Base-by-base conservation (phyloP, 2,329 filamentous ascomycete genomes). In the Furcasterigmium furcatum region DNA sequence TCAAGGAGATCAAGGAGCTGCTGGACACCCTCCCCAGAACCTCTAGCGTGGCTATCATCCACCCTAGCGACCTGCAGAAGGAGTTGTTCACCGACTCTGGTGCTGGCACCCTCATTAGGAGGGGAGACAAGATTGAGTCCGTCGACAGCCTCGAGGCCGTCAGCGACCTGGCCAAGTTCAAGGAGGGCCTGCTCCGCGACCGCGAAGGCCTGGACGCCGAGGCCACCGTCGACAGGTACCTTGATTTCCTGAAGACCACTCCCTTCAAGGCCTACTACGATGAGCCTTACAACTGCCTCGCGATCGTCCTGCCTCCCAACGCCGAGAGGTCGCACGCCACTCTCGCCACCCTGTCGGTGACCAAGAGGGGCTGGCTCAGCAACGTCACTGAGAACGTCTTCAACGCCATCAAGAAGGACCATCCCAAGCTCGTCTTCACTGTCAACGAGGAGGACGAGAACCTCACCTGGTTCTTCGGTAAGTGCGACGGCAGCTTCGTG, bases 321-420 rank as follows among this genome's bases (percentile, higher is more conserved):
- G 71, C 83, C 38, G 79, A 82, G 32, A 76, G 83, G 30, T 71
- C 82, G 13, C 77, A 94, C 54, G 87, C 91, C 13, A 92, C 92
- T 45, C 79, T 97, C 44, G 87, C 91, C 18, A 95, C 91, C 5
- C 84, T 97, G 58, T 92, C 87, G 51, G 95, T 96, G 60, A 96
- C 91, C 54, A 96, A 96, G 70, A 81, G 90, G 27, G 92, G 91
- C 43, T 97, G 92, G 91, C 73, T 97, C 49, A 94, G 87, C 48
- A 96, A 96, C 61, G 85, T 96, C 27, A 88, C 91, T 24, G 94
- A 97, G 66, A 96, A 97, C 60, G 88, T 97, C 47, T 96, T 97
- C 66, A 82, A 87, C 52, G 87, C 88, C 51, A 88, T 97, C 65
- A 95, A 92, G 77, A 95, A 95, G 68, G 92, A 96, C 61, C 87